phyloP scores from a whole-genome alignment of 257 asterid species.

The Leptodermis oblonga region DNA sequence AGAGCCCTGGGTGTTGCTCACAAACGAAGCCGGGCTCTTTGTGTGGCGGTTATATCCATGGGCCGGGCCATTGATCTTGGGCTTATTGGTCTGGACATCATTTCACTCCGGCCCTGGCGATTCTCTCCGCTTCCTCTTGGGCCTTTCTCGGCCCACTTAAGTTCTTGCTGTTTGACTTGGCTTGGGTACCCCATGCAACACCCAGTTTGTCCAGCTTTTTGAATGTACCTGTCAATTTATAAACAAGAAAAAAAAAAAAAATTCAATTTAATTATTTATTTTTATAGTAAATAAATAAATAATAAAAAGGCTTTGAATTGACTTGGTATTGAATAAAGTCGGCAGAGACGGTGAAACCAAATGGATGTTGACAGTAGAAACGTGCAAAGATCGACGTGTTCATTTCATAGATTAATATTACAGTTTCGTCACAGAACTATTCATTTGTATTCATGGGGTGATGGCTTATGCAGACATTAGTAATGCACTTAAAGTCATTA shows the following conservation, averaged over 20 bases:
- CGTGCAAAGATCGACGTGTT: no score
- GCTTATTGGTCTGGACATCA: constrained; percentile 44
- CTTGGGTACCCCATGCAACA: constrained; percentile 68
- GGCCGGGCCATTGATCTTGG: constrained; percentile 30
- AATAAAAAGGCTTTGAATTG: no score
- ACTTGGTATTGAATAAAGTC: no score
- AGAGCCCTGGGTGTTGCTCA: constrained; percentile 32
- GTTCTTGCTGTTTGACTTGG: constrained; percentile 62
- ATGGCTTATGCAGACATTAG: no score
- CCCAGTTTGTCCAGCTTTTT: constrained; percentile 55
- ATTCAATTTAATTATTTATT: no score
- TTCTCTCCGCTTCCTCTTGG: constrained; percentile 51
- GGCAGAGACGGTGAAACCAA: no score
- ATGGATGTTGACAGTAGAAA: no score
- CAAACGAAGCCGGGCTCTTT: neutral
- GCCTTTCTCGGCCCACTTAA: constrained; percentile 81
- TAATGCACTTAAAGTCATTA: no score
- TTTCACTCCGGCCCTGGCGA: constrained; percentile 31
- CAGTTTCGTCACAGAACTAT: no score
- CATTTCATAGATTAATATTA: no score
- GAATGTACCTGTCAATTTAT: constrained; percentile 52
- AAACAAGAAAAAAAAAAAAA: neutral
- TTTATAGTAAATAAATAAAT: no score
- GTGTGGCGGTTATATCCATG: neutral
- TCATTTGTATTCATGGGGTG: no score